Base-by-base conservation (phyloP, 177 flowering plant genomes). In the Vitis hybrid region DNA sequence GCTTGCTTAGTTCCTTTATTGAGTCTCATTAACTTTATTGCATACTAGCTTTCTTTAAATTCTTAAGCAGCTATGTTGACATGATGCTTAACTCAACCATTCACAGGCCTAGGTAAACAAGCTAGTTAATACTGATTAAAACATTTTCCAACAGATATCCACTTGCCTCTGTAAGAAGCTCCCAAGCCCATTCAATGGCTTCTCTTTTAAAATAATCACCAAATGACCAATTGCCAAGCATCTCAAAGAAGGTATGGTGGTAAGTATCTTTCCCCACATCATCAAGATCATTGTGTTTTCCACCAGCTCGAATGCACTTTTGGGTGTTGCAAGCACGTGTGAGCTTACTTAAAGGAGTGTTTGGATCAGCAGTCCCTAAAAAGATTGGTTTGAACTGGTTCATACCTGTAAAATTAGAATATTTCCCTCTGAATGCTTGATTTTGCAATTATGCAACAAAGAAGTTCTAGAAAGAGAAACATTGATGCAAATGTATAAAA, bases 201-300 rank as follows among this genome's bases (percentile, higher is more conserved):
- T 93, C 98, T 8, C 77, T 72, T 74, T 95, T 95, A 68, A 95
- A 95, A 78, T 95, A 95, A 81, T 95, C 93, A 17, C 98, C 99
- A 76, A 95, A 95, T 0, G 98, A 90, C 99, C 99, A 95, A 70
- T 93, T 95, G 0, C 99, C 99, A 66, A 95, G 91, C 99, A 95
- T 95, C 80, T 95, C 99, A 77, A 95, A 95, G 79, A 95, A 95
- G 34, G 99, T 95, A 70, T 95, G 99, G 74, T 95, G 98, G 73
- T 95, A 93, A 23, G 98, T 93, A 62, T 93, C 99, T 78, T 93
- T 95, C 45, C 99, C 97, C 5, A 93, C 99, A 70, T 95, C 99
- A 74, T 91, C 98, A 54, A 95, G 92, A 81, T 95, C 99, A 77
- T 95, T 95, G 74, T 93, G 99, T 70, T 95, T 95, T 50, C 97